These are phyloP conservation scores for Ophiostoma triangulosporum DNA, from an alignment of 2,329 filamentous ascomycete genomes.

Conservation along the genomic window DNA sequence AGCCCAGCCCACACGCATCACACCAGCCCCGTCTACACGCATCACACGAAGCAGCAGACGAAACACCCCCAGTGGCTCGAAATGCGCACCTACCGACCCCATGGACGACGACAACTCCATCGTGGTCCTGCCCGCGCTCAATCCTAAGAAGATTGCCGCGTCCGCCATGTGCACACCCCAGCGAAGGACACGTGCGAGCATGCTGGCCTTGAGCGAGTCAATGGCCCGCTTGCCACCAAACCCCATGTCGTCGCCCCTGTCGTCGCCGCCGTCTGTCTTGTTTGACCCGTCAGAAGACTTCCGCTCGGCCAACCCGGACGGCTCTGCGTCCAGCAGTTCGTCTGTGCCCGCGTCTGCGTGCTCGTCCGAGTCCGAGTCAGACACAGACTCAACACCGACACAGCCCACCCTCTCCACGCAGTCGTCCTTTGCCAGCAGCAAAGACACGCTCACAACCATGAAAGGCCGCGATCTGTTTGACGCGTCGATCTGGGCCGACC, in stretches of 20 bases:
- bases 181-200: constrained; percentile 10
- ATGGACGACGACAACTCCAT: constrained; percentile 3
- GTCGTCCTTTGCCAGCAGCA: constrained; percentile 17
- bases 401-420: constrained; percentile 15
- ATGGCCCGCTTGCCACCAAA: constrained; percentile 12
- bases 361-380: constrained; percentile 9
- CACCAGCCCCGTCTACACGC: background rate
- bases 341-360: constrained; percentile 13
- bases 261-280: constrained; percentile 39
- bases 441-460: constrained; percentile 38
- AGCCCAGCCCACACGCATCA: background rate
- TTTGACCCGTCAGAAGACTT: constrained; percentile 36
- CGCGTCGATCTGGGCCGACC: constrained; percentile 55
- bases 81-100: background rate
- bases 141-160: background rate
- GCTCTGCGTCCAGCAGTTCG: constrained; percentile 23
- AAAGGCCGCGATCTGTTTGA: constrained; percentile 63
- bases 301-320: constrained; percentile 22
- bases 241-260: constrained; percentile 39
- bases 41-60: background rate
- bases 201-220: constrained; percentile 13
- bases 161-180: constrained; percentile 13
- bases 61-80: background rate
- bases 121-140: constrained; percentile 7
- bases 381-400: constrained; percentile 25